Base-by-base conservation (phyloP, 345 rosid genomes). In the Barbarea vulgaris region DNA sequence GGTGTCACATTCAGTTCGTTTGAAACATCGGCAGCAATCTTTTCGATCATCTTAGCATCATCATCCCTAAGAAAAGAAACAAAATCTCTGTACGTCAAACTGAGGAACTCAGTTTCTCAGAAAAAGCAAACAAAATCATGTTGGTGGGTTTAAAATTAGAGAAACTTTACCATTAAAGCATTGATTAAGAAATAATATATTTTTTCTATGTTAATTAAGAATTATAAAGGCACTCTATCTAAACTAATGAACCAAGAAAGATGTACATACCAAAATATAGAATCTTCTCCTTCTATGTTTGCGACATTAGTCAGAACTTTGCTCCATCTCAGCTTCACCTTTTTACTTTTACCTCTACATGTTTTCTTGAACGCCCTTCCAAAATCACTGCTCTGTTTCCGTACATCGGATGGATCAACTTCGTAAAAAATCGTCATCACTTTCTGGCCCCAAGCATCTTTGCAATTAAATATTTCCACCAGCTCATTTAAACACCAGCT, bases 401-500 rank as follows among this genome's bases (percentile, higher is more conserved):
- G 28, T 6, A 72, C 76, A 48, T 33, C 12, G 4, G 59, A 60
- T 0, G 76, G 76, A 22, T 72, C 68, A 19, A 72, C 33, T 0
- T 36, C 13, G 27, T 60, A 61, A 13, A 72, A 72, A 1, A 72
- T 15, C 0, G 67, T 25, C 34, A 73, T 64, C 28, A 73, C 63
- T 1, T 25, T 64, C 39, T 36, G 52, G 18, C 64, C 63, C 0
- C 2, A 5, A n/a, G 1, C 17, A 39, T 28, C 5, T 11, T 9
- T 48, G 64, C 77, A 73, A 1, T 39, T 21, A 30, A 73, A 22
- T 24, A 73, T 64, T 19, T 64, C 55, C 3, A 53, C 11, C 14
- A 69, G 4, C 8, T 69, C 73, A 28, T 73, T 63, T 17, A 68
- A 37, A n/a, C 61, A 67, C 72, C 72, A 53, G 17, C 61, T 37